Base-by-base conservation (phyloP, 1,139 yeast genomes). In the Yamadazyma conglobata region DNA sequence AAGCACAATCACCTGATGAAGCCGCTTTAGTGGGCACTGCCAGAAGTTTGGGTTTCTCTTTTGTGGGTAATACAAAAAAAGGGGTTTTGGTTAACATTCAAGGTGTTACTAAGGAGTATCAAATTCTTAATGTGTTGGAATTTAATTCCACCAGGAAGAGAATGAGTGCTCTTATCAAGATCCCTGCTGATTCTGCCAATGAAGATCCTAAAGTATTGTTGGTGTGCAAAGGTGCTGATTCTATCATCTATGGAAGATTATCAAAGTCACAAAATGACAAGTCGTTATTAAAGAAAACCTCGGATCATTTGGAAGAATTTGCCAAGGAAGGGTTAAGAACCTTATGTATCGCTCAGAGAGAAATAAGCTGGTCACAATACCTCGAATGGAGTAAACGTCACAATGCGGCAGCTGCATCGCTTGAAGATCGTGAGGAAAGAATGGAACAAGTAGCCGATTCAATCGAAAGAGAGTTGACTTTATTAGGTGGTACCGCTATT, bases 101-200 rank as follows among this genome's bases (percentile, higher is more conserved):
- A 39, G 77, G 76, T 17, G 52, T 47, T n/a, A 55, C 60, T 5
- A 54, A 60, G 32, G 70, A 64, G 35, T 73, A 65, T 43, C 73
- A 68, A 41, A 53, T 76, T 5, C 55, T 76, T 33, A 73, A 71
- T 46, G 55, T 68, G 2, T 56, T 77, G 25, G 80, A 77, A 33
- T 77, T 77, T 52, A 71, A 68, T 42, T 67, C 73, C 10, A 67
- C 74, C 2, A 59, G 74, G 47, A 68, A 67, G 48, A 61, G 97
- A 66, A 91, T 89, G 97, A 86, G 95, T 68, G 88, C 91, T 10
- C 85, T 91, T 43, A 73, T 89, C 25, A 67, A 84, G 74, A 54
- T 64, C 3, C 77, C 79, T 6, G 47, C 55, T n/a, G 54, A 49
- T 16, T 42, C 42, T 10, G 55, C 52, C 15, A 47, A 51, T 11